Percentiles rank a stretch among this genome's conserved stretches.
Evolutionary conservation across 768 basidiomycete genomes (phyloP).

Genomic region (Boletales sp.): DNA sequence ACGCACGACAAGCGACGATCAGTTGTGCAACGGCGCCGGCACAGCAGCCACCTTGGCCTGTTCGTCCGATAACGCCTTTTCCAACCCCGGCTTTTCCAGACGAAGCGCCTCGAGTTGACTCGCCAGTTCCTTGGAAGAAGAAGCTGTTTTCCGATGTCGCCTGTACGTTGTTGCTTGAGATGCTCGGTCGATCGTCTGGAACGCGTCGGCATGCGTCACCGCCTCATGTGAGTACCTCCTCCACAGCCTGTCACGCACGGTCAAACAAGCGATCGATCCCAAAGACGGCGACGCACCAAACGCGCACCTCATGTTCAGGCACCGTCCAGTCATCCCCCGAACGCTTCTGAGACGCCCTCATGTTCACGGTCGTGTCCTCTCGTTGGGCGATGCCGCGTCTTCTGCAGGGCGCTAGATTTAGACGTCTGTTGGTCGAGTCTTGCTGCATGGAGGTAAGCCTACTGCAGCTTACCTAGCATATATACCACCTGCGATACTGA

Average conservation of each 20-base stretch:
- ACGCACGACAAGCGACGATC: conserved; percentile 33
- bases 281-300: conserved; percentile 39
- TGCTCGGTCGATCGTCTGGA: conserved; percentile 64
- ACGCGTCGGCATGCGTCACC: conserved; percentile 78
- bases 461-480: too few relatives aligned
- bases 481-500: too few relatives aligned
- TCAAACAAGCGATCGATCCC: not conserved
- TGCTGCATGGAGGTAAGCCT: too few relatives aligned
- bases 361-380: conserved; percentile 83
- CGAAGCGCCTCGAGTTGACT: conserved; percentile 37
- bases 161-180: conserved; percentile 63
- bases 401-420: conserved; percentile 58
- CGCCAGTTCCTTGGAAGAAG: conserved; percentile 29
- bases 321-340: conserved; percentile 59
- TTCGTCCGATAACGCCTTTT: conserved; percentile 38
- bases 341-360: conserved; percentile 69
- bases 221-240: conserved; percentile 79
- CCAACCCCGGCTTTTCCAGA: conserved; percentile 36
- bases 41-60: conserved; percentile 24
- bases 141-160: conserved; percentile 55
- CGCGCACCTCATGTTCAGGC: conserved; percentile 61
- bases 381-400: conserved; percentile 72
- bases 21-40: conserved; percentile 13
- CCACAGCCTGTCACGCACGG: conserved; percentile 55
- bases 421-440: conserved; percentile 48